Evolutionary conservation across 2,329 filamentous ascomycete genomes (phyloP).

Genomic region (Ophiostoma sp.): DNA sequence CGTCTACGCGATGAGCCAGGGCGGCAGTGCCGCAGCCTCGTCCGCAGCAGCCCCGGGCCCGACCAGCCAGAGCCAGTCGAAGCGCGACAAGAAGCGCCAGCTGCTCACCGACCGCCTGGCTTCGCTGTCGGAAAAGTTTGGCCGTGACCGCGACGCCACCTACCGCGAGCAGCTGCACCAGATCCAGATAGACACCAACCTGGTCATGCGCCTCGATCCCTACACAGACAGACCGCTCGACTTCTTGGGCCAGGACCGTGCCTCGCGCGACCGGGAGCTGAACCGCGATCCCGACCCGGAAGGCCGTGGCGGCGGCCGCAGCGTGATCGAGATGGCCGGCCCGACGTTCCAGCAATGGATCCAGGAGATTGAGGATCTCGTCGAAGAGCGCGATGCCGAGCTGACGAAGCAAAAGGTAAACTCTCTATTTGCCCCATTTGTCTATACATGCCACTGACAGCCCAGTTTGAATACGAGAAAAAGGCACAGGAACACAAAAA

Average conservation of each 20-base stretch:
- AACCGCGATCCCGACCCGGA: slow-evolving; percentile 36
- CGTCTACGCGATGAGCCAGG: not conserved
- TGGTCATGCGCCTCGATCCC: slow-evolving; percentile 79
- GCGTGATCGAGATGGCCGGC: slow-evolving; percentile 68
- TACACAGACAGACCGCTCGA: slow-evolving; percentile 54
- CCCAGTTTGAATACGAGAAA: slow-evolving; percentile 58
- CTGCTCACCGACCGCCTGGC: slow-evolving; percentile 73
- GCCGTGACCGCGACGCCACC: slow-evolving; percentile 71
- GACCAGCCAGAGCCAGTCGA: slow-evolving; percentile 48
- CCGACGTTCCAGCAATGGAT: slow-evolving; percentile 81
- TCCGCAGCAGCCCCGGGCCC: not conserved
- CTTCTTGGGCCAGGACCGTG: slow-evolving; percentile 31
- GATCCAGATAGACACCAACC: slow-evolving; percentile 82
- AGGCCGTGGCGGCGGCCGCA: slow-evolving; percentile 41
- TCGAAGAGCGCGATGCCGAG: slow-evolving; percentile 81
- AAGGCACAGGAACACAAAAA: slow-evolving; percentile 56
- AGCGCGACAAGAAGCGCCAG: slow-evolving; percentile 85
- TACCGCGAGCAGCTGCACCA: slow-evolving; percentile 87
- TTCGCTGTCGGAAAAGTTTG: slow-evolving; percentile 70
- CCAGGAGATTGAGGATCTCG: slow-evolving; percentile 76
- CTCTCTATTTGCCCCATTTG: not conserved
- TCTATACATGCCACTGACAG: slow-evolving; percentile 16
- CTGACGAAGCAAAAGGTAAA: slow-evolving; percentile 74
- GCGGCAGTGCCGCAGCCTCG: not conserved
- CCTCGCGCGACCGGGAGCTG: slow-evolving; percentile 32